Evolutionary conservation across 202 grass and related monocot species (phyloP).

Genomic region (Panicum hallii): DNA sequence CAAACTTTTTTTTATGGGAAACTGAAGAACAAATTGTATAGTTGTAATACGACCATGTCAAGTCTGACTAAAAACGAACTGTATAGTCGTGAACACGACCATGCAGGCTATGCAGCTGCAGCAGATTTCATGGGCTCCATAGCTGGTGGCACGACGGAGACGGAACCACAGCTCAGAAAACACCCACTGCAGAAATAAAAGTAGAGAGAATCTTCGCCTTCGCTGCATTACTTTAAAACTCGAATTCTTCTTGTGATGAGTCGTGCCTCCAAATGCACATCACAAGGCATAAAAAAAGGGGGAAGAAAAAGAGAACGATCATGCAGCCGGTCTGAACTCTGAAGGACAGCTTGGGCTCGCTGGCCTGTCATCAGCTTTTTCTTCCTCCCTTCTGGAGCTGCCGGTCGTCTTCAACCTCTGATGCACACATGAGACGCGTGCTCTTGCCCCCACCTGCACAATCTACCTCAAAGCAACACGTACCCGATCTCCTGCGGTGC

Average conservation of each 20-base stretch:
- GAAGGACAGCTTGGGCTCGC: slow-evolving; percentile 37
- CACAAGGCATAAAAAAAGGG: neutral
- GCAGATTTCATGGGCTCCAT: neutral
- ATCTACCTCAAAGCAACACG: slow-evolving; percentile 41
- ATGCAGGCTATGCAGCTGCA: neutral
- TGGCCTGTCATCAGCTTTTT: neutral
- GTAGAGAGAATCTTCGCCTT: slow-evolving; percentile 24
- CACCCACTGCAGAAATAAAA: neutral
- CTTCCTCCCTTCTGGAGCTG: slow-evolving; percentile 25
- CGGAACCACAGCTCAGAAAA: neutral
- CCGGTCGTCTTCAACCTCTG: slow-evolving; percentile 15
- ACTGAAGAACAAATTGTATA: neutral
- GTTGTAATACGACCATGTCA: neutral
- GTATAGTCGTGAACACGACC: slow-evolving; percentile 10
- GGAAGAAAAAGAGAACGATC: neutral
- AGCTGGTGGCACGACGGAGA: slow-evolving; percentile 37
- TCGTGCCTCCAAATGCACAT: slow-evolving; percentile 50
- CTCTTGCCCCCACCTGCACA: slow-evolving; percentile 40
- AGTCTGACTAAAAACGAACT: neutral
- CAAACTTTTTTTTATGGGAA: neutral
- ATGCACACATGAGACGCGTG: slow-evolving; percentile 34
- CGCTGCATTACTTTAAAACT: slow-evolving; percentile 35
- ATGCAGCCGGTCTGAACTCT: slow-evolving; percentile 29
- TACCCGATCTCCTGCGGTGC: slow-evolving; percentile 33
- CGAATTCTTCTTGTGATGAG: slow-evolving; percentile 36